Evolutionary conservation across 2,329 filamentous ascomycete species (phyloP), one percentile per base, ranked within the genome.

Genomic region (Colletotrichum liriopes): DNA sequence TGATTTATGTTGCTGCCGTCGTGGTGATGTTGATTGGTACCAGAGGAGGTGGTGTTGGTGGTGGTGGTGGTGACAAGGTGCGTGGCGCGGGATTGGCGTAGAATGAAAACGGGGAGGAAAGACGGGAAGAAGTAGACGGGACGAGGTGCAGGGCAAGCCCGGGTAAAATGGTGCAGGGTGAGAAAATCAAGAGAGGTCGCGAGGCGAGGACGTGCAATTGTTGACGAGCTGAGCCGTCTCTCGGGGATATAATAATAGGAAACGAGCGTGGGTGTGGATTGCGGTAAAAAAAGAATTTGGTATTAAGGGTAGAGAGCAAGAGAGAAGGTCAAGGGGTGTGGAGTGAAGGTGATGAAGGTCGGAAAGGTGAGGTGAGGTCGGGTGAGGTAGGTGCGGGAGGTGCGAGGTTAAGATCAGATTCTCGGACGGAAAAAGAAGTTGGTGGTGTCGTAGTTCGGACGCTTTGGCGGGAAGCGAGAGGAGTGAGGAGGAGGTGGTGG

Each of bases 241-340:
- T 68, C 29, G 39, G 26, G 55, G 51, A 68, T 63, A 68, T 63
- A 55, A 62, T 51, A 65, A 58, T 54, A 45, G 51, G 60, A 67
- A 74, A 73, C 70, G 73, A 74, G 59, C 61, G 73, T 73, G 71
- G 43, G 29, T 41, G 41, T 70, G 67, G 67, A 35, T 58, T 58
- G 26, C 16, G 29, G 64, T 45, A 55, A 49, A 29, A 37, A 16
- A 43, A 49, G 39, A 23, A 51, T 37, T 35, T 35, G 49, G 61
- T 59, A 70, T 73, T 70, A 73, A 61, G 62, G 52, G 32, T 49
- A 54, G 18, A 47, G 37, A 41, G 55, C 29, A 37, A n/a, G 55
- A 37, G 64, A 41, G n/a, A 20, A 39, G 23, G 37, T 41, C 35
- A 32, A 20, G 60, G 16, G 60, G 39, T 29, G 39, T 29, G 60